These are phyloP conservation scores for Suillus spraguei DNA, from an alignment of 768 basidiomycete genomes.

Conservation along the genomic window DNA sequence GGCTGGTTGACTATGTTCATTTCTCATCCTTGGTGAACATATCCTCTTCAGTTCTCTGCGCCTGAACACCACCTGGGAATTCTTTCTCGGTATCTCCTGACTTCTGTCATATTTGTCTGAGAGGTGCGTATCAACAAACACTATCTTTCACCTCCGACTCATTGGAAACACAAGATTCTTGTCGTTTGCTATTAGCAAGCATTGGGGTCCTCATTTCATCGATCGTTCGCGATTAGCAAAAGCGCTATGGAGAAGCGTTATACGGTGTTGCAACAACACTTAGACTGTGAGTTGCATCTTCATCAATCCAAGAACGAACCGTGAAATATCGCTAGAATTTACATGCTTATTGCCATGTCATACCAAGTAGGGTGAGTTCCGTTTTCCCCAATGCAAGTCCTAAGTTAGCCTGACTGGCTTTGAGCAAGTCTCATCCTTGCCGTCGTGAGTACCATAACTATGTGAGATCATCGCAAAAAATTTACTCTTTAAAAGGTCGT, in stretches of 20 bases:
- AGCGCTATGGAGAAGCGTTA: slow-evolving; percentile 54
- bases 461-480: neutral
- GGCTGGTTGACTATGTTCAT: slow-evolving; percentile 50
- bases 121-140: slow-evolving; percentile 44
- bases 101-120: slow-evolving; percentile 47
- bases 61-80: slow-evolving; percentile 51
- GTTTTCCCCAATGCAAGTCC: neutral
- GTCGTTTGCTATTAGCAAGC: slow-evolving; percentile 49
- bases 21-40: slow-evolving; percentile 44
- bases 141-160: slow-evolving; percentile 7
- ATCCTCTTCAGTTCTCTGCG: slow-evolving; percentile 43
- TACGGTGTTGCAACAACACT: slow-evolving; percentile 61
- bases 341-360: slow-evolving; percentile 77
- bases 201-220: slow-evolving; percentile 46
- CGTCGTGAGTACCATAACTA: slow-evolving; percentile 1
- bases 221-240: slow-evolving; percentile 44
- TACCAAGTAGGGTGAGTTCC: slow-evolving; percentile 64
- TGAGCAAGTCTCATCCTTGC: slow-evolving; percentile 7
- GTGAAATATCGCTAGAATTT: slow-evolving; percentile 43
- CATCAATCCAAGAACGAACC: slow-evolving; percentile 5
- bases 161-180: slow-evolving; percentile 41
- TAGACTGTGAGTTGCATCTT: slow-evolving; percentile 53
- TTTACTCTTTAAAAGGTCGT: slow-evolving; percentile 44
- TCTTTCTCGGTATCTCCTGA: slow-evolving; percentile 50
- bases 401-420: neutral